Percentiles rank a stretch among this genome's conserved stretches.
phyloP scores from a whole-genome alignment of 495 filamentous ascomycete genomes.

The Penicillium daleae region DNA sequence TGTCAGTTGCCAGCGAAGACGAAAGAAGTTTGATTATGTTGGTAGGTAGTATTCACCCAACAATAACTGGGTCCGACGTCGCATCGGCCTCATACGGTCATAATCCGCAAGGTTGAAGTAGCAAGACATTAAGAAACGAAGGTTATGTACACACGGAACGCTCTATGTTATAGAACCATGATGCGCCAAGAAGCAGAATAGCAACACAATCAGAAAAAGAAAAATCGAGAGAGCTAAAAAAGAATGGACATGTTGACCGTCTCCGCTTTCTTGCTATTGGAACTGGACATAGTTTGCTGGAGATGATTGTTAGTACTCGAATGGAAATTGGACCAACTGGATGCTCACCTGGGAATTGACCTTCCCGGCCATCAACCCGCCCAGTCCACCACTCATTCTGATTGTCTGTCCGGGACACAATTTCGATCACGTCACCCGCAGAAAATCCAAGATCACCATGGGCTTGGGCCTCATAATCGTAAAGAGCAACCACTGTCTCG shows the following conservation, averaged over 20 bases:
- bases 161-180: slow-evolving; percentile 34
- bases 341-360: slow-evolving; percentile 90
- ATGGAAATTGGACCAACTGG: neutral
- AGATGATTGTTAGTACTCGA: slow-evolving; percentile 14
- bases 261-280: slow-evolving; percentile 35
- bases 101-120: slow-evolving; percentile 16
- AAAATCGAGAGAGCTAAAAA: slow-evolving; percentile 4
- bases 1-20: neutral
- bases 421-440: slow-evolving; percentile 89
- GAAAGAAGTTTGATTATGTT: neutral
- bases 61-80: slow-evolving; percentile 12
- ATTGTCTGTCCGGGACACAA: slow-evolving; percentile 76
- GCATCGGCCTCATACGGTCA: slow-evolving; percentile 12
- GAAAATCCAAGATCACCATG: slow-evolving; percentile 93
- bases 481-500: slow-evolving; percentile 83
- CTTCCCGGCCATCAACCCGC: slow-evolving; percentile 71
- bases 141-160: slow-evolving; percentile 36
- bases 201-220: neutral
- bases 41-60: neutral
- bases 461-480: slow-evolving; percentile 95
- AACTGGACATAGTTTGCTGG: slow-evolving; percentile 52
- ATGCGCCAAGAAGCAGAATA: slow-evolving; percentile 23
- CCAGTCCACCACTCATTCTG: slow-evolving; percentile 98
- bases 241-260: slow-evolving; percentile 3
- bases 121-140: slow-evolving; percentile 21